phyloP scores from a whole-genome alignment of 768 basidiomycete genomes.

The Serpula lacrymans region DNA sequence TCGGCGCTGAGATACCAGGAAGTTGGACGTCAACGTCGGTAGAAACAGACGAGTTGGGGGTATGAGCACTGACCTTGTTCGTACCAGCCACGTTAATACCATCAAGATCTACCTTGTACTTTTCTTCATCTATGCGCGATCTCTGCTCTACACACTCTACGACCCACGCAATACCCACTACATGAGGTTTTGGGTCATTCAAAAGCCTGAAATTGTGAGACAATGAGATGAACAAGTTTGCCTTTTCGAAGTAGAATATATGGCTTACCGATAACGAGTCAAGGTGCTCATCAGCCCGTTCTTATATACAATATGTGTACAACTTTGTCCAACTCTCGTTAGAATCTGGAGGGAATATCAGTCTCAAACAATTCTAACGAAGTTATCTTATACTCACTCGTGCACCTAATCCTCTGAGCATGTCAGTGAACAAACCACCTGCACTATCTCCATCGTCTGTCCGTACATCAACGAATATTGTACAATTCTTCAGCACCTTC shows the following conservation, averaged over 20 bases:
- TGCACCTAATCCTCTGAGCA: conserved; percentile 78
- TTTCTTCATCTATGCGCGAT: conserved; percentile 58
- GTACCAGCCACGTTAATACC: conserved; percentile 52
- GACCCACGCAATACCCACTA: conserved; percentile 88
- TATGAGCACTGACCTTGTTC: conserved; percentile 51
- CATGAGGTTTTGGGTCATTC: conserved; percentile 63
- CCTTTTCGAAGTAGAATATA: background rate
- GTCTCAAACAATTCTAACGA: background rate
- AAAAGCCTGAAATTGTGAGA: conserved; percentile 41
- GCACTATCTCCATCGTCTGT: conserved; percentile 77
- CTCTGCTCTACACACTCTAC: conserved; percentile 79
- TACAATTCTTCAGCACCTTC: conserved; percentile 66
- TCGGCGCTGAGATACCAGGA: conserved; percentile 50
- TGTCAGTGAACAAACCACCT: conserved; percentile 76
- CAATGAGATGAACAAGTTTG: background rate
- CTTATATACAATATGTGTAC: conserved; percentile 87
- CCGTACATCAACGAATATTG: conserved; percentile 81
- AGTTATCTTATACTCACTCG: conserved; percentile 50
- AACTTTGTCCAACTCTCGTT: conserved; percentile 62
- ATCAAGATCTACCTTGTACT: conserved; percentile 64
- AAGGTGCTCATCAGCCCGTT: conserved; percentile 75
- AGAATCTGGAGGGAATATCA: conserved; percentile 43
- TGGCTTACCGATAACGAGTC: conserved; percentile 60
- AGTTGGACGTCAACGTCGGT: background rate
- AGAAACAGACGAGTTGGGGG: background rate